phyloP scores from a whole-genome alignment of 2,329 filamentous ascomycete species.

The Phialemonium atrogriseum region DNA sequence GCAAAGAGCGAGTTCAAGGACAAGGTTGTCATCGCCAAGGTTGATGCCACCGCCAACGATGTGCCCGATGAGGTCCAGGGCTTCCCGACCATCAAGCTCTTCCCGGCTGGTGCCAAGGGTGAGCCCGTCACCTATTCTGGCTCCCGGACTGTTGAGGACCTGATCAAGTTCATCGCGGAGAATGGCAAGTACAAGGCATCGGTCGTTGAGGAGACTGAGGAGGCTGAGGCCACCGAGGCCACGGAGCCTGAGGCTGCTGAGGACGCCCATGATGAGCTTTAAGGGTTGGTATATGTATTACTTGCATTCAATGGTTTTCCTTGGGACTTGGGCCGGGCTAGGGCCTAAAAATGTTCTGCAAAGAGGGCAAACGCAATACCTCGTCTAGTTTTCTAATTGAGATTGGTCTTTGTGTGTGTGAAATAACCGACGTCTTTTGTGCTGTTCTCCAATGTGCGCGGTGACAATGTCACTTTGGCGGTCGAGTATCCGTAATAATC shows the following conservation, averaged over 20 bases:
- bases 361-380: no score
- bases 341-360: no score
- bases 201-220: slow-evolving; percentile 49
- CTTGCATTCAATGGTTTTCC: slow-evolving; percentile 2
- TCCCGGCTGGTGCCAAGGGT: slow-evolving; percentile 81
- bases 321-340: no score
- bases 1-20: slow-evolving; percentile 69
- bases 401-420: no score
- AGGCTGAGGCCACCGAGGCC: slow-evolving; percentile 37
- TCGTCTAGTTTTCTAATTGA: no score
- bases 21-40: slow-evolving; percentile 91
- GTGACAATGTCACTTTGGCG: no score
- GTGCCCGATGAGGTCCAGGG: slow-evolving; percentile 94
- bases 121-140: slow-evolving; percentile 81
- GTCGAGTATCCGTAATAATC: no score
- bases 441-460: no score
- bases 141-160: slow-evolving; percentile 81
- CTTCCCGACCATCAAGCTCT: slow-evolving; percentile 99
- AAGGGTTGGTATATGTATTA: slow-evolving; percentile 31
- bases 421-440: no score
- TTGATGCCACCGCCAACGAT: slow-evolving; percentile 93
- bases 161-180: slow-evolving; percentile 87
- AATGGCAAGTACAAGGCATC: slow-evolving; percentile 85
- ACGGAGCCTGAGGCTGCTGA: slow-evolving; percentile 35
- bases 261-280: slow-evolving; percentile 68